Evolutionary conservation across 2,329 filamentous ascomycete genomes (phyloP), one percentile per base, ranked within the genome.

Genomic region (Cladosporium sphaerospermum): DNA sequence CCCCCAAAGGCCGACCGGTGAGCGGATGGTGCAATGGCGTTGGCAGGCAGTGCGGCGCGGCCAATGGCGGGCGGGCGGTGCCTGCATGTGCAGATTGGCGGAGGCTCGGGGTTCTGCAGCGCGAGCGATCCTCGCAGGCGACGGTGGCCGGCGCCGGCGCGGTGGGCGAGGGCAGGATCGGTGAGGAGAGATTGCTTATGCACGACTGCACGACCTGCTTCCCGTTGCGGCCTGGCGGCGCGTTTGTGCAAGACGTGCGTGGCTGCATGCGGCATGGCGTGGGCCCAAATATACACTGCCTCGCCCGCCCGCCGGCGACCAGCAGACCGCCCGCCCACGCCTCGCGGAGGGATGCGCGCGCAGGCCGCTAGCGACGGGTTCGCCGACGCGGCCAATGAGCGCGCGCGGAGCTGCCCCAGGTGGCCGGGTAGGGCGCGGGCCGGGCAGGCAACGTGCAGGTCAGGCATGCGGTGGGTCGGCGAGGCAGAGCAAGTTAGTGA

Each of bases 271-370:
- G 40, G 48, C 19, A 37, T 44, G 48, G 40, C 16, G 13, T 9
- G 40, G 43, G 48, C 48, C 23, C 48, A 51, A 51, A 51, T 51
- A 51, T 51, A 51, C 48, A 51, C 48, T 44, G 48, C 48, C 48
- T 32, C 32, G 31, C 41, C 39, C 8, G 23, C 23, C 23, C 7
- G 23, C 23, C 23, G 23, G 23, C 23, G 11, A 14, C 3, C 9
- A 9, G n/a, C 48, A 51, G 48, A 51, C 48, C 48, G 48, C 48
- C 47, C 36, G 11, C 28, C 40, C 39, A 10, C 16, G 47, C 39
- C 47, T 50, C 28, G 33, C 48, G 40, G 48, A 44, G 40, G 23
- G 32, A 14, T 44, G 32, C 32, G 23, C 23, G 23, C 44, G 48
- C 48, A 51, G 32, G 7, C 7, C 48, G 40, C 48, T 51, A 51